Conservation (phyloP, 192 early-diverging fungal genomes). For the Coemansia sp. region DNA sequence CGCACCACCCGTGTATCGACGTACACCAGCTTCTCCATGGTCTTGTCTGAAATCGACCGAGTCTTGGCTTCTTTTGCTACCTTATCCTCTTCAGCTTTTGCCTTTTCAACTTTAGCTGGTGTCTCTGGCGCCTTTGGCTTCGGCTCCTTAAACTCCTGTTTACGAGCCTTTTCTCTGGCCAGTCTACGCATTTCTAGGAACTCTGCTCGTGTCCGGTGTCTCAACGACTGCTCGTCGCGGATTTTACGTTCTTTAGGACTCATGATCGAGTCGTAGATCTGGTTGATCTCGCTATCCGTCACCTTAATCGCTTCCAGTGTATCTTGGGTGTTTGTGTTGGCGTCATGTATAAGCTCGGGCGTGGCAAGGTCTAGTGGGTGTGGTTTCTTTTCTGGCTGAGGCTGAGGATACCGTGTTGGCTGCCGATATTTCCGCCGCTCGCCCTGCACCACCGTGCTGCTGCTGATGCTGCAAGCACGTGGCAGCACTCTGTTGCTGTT, state of each 20-base stretch:
- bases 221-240: conserved; percentile 40
- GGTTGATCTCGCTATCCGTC: conserved; percentile 42
- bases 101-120: background rate
- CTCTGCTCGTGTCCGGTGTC: conserved; percentile 37
- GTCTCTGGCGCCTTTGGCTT: background rate
- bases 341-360: conserved; percentile 12
- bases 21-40: conserved; percentile 44
- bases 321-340: conserved; percentile 1
- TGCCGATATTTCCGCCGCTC: conserved; percentile 25
- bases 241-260: conserved; percentile 16
- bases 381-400: conserved; percentile 15
- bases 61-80: conserved; percentile 1
- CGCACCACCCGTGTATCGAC: conserved; percentile 42
- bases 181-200: conserved; percentile 24
- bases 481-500: too few species aligned
- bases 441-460: conserved; percentile 7
- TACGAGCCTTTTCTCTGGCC: conserved; percentile 12
- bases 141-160: background rate
- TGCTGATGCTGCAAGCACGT: background rate
- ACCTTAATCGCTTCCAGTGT: conserved; percentile 28
- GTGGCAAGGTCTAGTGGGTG: conserved; percentile 29
- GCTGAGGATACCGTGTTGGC: conserved; percentile 35
- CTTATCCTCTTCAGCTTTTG: background rate
- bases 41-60: conserved; percentile 25
- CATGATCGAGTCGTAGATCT: conserved; percentile 49